Base-by-base conservation (phyloP, 768 basidiomycete genomes). In the Boletellus emodensis region DNA sequence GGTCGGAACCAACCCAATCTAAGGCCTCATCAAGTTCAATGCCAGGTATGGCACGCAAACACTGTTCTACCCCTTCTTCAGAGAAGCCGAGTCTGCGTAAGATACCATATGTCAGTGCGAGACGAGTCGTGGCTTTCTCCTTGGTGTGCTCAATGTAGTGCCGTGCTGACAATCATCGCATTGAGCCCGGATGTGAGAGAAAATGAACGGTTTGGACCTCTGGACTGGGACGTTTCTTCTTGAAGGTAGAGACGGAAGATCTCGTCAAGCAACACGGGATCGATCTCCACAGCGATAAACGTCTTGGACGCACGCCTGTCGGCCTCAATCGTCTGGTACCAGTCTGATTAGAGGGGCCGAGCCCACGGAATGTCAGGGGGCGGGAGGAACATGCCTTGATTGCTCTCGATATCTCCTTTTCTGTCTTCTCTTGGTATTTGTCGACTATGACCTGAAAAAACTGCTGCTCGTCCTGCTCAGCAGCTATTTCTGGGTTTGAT, bases 1-100 rank as follows among this genome's bases (percentile, higher is more conserved):
- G 44, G 20, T 24, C 17, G 32, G 17, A 22, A 66, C 81, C 49
- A 56, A 95, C 92, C 95, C 95, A 97, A 62, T 94, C 87, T 46
- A 88, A 78, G 10, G 90, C 92, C 45, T 92, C 87, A 14, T 97
- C 94, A n/a, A 92, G 71, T 22, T 90, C 89, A 30, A 86, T 70
- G 12, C 84, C 79, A 24, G 72, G 67, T 24, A 91, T 81, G 6
- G 75, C 67, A 44, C 72, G 69, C 40, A 98, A 67, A 64, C 92
- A 96, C 58, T 87, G 77, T 43, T 80, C 75, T 6, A 92, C 85
- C 46, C 80, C 72, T 11, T 75, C 75, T 59, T 89, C 83, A 2
- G 77, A 67, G 63, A 92, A 92, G 4, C 90, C 90, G 20, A 94
- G 73, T 42, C 88, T 78, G 54, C 86, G 75, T 22, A 97, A 72